Evolutionary conservation across 164 flowering plant genomes (phyloP).

Genomic region (Macadamia tetraphylla): DNA sequence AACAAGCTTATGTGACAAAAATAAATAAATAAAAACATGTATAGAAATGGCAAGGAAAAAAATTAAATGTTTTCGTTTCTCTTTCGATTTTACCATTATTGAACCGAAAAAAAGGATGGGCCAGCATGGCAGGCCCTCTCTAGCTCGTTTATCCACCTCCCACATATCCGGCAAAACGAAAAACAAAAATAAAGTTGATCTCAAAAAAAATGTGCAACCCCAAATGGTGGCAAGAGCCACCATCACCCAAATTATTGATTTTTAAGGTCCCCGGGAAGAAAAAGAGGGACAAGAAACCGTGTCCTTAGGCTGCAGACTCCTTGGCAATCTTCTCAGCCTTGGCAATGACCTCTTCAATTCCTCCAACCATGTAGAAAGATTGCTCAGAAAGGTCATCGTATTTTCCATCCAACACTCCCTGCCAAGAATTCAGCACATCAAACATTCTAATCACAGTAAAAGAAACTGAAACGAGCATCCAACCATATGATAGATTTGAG

Average conservation of each 20-base stretch:
- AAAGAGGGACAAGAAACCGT: neutral
- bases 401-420: slow-evolving; percentile 97
- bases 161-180: slow-evolving; percentile 14
- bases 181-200: slow-evolving; percentile 19
- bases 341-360: slow-evolving; percentile 92
- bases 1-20: too few species aligned
- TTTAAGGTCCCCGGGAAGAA: slow-evolving; percentile 12
- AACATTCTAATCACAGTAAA: too few species aligned
- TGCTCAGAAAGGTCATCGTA: slow-evolving; percentile 94
- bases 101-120: neutral
- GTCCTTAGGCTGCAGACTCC: slow-evolving; percentile 55
- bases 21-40: too few species aligned
- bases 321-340: slow-evolving; percentile 96
- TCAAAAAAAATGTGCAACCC: slow-evolving; percentile 27
- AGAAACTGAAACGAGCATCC: too few species aligned
- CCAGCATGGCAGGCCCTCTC: slow-evolving; percentile 6
- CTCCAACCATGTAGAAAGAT: slow-evolving; percentile 98
- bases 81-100: neutral
- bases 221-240: slow-evolving; percentile 33
- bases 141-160: slow-evolving; percentile 12
- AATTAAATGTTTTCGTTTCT: neutral
- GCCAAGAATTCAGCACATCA: slow-evolving; percentile 4
- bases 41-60: too few species aligned
- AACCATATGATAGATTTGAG: too few species aligned
- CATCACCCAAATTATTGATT: slow-evolving; percentile 47